Conservation (phyloP, 2,329 filamentous ascomycete species). For the Rutstroemia sp. region DNA sequence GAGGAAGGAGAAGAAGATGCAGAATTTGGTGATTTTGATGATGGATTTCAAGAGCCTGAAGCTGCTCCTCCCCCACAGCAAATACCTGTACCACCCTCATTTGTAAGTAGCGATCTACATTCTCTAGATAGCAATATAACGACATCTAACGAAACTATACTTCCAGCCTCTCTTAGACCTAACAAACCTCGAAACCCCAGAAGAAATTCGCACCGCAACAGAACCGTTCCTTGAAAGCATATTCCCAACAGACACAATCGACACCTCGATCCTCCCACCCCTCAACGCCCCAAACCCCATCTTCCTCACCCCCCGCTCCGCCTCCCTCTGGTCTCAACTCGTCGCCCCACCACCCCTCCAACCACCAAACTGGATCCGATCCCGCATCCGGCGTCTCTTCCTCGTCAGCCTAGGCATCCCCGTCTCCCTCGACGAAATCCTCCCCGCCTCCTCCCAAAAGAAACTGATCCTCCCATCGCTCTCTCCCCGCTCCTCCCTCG, state of each 20-base stretch:
- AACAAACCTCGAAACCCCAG: conserved; percentile 47
- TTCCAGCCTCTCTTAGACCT: conserved; percentile 61
- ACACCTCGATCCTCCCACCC: conserved; percentile 42
- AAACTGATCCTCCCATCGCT: conserved; percentile 90
- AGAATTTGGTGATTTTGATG: conserved; percentile 49
- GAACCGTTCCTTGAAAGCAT: conserved; percentile 60
- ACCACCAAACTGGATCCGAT: conserved; percentile 96
- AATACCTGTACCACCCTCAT: conserved; percentile 30
- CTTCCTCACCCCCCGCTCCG: conserved; percentile 78
- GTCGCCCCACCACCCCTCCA: conserved; percentile 91
- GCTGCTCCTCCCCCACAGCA: conserved; percentile 30
- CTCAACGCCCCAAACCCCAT: conserved; percentile 44
- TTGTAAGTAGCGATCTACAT: conserved; percentile 36
- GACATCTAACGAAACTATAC: conserved; percentile 8
- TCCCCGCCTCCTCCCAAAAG: conserved; percentile 96
- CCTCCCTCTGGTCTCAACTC: conserved; percentile 92
- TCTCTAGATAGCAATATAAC: conserved; percentile 10
- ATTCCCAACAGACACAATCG: conserved; percentile 52
- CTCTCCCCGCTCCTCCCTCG: conserved; percentile 45
- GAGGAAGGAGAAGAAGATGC: conserved; percentile 46
- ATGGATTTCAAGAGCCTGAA: conserved; percentile 54
- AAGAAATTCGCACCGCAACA: conserved; percentile 53
- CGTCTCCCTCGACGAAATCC: conserved; percentile 93
- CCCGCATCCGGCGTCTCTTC: conserved; percentile 87
- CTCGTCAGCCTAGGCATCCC: conserved; percentile 93